Conservation (phyloP, 139 green algal genomes). For the Spirogloea muscicola region DNA sequence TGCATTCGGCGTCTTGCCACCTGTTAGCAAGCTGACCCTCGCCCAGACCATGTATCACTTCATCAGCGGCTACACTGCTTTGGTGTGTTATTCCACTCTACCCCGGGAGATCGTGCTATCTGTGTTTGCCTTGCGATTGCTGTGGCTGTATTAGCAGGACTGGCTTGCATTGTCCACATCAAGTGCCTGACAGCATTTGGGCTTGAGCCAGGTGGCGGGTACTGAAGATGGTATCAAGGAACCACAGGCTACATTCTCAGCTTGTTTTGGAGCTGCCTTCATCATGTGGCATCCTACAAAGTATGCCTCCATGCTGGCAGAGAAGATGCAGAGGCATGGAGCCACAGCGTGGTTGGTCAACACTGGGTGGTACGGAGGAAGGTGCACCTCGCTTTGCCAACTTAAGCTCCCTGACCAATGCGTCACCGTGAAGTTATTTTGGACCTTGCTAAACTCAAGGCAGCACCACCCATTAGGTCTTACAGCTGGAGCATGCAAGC, state of each 20-base stretch:
- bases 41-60: slow-evolving; percentile 98
- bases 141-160: too few relatives aligned
- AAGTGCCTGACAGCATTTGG: too few relatives aligned
- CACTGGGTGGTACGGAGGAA: slow-evolving; percentile 71
- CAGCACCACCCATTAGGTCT: too few relatives aligned
- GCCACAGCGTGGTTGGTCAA: slow-evolving; percentile 82
- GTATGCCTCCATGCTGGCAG: slow-evolving; percentile 84
- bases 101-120: too few relatives aligned
- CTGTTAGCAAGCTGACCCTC: slow-evolving; percentile 71
- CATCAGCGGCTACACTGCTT: slow-evolving; percentile 93
- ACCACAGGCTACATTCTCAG: slow-evolving; percentile 76
- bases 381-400: too few relatives aligned
- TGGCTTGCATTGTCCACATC: too few relatives aligned
- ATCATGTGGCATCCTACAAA: slow-evolving; percentile 82
- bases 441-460: too few relatives aligned
- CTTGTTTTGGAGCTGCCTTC: slow-evolving; percentile 53
- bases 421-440: too few relatives aligned
- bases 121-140: too few relatives aligned
- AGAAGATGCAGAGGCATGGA: slow-evolving; percentile 82
- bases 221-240: slow-evolving; percentile 91
- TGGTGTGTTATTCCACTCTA: too few relatives aligned
- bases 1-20: slow-evolving; percentile 92
- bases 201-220: slow-evolving; percentile 81
- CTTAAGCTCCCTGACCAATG: too few relatives aligned
- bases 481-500: too few relatives aligned